Evolutionary conservation across 129 eudicot species (phyloP), one percentile per base, ranked within the genome.

Genomic region (Flaveria ramosissima): DNA sequence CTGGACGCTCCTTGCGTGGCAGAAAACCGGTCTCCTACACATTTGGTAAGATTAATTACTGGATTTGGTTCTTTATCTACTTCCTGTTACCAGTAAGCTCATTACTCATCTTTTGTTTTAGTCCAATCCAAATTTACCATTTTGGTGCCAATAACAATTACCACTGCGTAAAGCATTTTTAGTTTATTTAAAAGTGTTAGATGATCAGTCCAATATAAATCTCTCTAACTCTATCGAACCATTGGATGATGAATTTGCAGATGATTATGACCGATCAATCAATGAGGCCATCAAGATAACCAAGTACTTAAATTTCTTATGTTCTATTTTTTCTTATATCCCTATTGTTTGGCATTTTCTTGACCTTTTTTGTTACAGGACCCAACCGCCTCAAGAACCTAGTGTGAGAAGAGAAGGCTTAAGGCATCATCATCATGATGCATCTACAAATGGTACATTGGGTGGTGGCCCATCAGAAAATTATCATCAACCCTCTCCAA

Each of bases 1-100:
- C 86, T 16, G 98, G 98, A 20, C 97, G 97, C 32, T 94, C 97
- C 68, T 85, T 86, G 51, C 98, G 98, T 84, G 98, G 90, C 74
- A 89, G 98, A 81, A 94, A 94, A 78, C 96, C 93, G 12, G 97
- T 94, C 66, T 87, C 98, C 51, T 94, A 94, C 76, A 94, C 98
- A 53, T 94, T 94, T 77, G 98, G 99, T 91, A 86, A 81, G 89
- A 53, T 42, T 57, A 59, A 10, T 36, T 12, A 50, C 0, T n/a
- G 52, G 59, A 20, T 41, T 19, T 15, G 0, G 62, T 14, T 72
- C 48, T 72, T 80, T 71, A 43, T 26, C 27, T 45, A 13, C 43
- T 42, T 67, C 42, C 13, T 52, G 27, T 39, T 12, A 32, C 64
- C 4, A 7, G 4, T 23, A 3, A 27, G 52, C 21, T 52, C n/a